Percentiles rank a stretch among this genome's conserved stretches.
phyloP scores from a whole-genome alignment of 78 protist species.

The Emiliania huxleyi region DNA sequence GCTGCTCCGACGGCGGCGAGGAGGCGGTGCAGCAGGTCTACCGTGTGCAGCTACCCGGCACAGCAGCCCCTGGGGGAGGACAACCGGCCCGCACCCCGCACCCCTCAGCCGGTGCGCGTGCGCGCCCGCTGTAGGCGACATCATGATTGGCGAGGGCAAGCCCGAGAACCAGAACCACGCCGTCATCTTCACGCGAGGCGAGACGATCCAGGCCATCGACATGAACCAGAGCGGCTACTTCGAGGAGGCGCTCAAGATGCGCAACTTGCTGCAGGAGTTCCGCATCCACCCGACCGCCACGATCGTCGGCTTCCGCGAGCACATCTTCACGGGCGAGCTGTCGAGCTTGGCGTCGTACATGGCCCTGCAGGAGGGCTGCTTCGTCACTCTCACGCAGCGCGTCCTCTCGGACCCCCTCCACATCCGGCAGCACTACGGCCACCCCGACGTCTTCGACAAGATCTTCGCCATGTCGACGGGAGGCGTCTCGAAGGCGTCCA shows the following conservation, averaged over 20 bases:
- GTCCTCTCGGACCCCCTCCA: slow-evolving; percentile 20
- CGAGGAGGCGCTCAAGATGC: slow-evolving; percentile 42
- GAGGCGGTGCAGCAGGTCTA: slow-evolving; percentile 22
- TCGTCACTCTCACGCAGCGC: slow-evolving; percentile 44
- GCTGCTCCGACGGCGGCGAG: neutral
- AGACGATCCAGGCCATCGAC: slow-evolving; percentile 43
- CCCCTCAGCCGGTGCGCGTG: too few species aligned
- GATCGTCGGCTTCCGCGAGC: slow-evolving; percentile 48
- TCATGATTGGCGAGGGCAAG: slow-evolving; percentile 46
- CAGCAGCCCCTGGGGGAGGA: too few species aligned
- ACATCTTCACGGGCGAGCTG: slow-evolving; percentile 43
- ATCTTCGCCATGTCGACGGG: slow-evolving; percentile 27
- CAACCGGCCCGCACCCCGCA: too few species aligned
- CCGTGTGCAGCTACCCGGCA: slow-evolving; percentile 53
- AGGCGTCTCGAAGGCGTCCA: slow-evolving; percentile 38
- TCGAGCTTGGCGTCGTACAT: slow-evolving; percentile 32
- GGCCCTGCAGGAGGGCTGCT: slow-evolving; percentile 39
- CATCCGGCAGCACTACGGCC: slow-evolving; percentile 44
- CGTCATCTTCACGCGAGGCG: slow-evolving; percentile 48
- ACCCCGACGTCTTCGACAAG: slow-evolving; percentile 53
- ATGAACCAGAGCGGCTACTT: slow-evolving; percentile 40
- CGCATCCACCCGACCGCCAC: neutral
- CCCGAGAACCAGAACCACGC: slow-evolving; percentile 56
- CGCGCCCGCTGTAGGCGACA: too few species aligned
- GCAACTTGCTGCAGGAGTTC: slow-evolving; percentile 42